Conservation (phyloP, 2,329 filamentous ascomycete species). For the Raffaelea ambrosiae region DNA sequence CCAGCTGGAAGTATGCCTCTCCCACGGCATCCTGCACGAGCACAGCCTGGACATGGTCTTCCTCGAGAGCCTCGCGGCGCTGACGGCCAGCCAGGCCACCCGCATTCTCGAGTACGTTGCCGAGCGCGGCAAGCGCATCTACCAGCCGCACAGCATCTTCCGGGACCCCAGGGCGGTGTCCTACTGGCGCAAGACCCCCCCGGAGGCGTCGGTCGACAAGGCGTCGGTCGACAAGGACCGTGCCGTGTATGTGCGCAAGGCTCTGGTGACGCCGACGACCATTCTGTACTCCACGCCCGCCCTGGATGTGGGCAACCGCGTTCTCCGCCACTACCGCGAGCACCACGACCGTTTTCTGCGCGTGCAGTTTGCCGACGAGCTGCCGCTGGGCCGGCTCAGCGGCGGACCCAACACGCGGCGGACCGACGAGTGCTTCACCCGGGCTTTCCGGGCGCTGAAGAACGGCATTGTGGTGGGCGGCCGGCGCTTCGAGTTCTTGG, state of each 20-base stretch:
- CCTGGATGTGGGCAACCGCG: constrained; percentile 80
- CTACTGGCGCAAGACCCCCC: constrained; percentile 22
- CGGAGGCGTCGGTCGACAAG: background rate
- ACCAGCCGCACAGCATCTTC: constrained; percentile 68
- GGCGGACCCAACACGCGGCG: constrained; percentile 41
- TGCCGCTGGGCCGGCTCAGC: constrained; percentile 51
- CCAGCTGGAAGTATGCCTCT: constrained; percentile 90
- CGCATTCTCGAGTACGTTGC: constrained; percentile 67
- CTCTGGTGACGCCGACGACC: constrained; percentile 73
- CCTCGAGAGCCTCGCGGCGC: constrained; percentile 46
- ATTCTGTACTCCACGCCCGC: constrained; percentile 69
- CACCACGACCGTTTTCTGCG: constrained; percentile 73
- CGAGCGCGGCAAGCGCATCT: constrained; percentile 52
- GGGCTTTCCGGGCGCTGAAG: constrained; percentile 61
- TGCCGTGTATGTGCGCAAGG: constrained; percentile 56
- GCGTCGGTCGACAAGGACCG: constrained; percentile 8
- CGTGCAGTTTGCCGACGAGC: constrained; percentile 83
- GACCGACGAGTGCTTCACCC: constrained; percentile 64
- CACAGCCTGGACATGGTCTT: constrained; percentile 63
- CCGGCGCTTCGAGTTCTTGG: constrained; percentile 79
- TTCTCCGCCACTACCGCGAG: constrained; percentile 65
- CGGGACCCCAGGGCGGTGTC: constrained; percentile 38
- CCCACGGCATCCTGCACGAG: constrained; percentile 67
- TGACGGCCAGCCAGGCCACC: constrained; percentile 44
- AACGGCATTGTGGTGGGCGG: constrained; percentile 79